Base-by-base conservation (phyloP, 2,329 filamentous ascomycete species). In the Claviceps arundinis region DNA sequence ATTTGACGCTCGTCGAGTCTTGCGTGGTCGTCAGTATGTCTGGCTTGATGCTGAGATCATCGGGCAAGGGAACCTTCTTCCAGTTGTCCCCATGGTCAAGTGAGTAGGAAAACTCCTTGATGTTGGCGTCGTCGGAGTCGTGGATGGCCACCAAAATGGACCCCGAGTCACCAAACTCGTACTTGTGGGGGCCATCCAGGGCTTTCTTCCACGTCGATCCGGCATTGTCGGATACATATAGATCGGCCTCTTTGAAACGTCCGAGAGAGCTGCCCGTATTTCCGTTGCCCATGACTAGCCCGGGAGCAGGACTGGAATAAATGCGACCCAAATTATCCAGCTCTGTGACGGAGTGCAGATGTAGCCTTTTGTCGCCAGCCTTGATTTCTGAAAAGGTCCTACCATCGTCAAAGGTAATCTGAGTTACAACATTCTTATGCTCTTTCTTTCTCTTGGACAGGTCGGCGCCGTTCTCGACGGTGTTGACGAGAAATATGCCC, bases 361-460 rank as follows among this genome's bases (percentile, higher is more conserved):
- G 90, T 37, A 98, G 75, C 5, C 78, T 73, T 51, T 83, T 80
- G 50, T 82, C 78, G 41, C 78, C 84, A 13, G 77, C 75, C 58
- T 83, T 87, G 57, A 97, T 71, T 5, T 77, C 65, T 53, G 88
- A 79, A 66, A 94, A 97, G 0, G 84, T 91, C 60, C 90, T 78
- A 24, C 94, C 93, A 65, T 98, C 93, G 62, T 98, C 90, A 62
- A 97, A 98, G 48, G 87, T 95, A 64, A 98, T 96, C 60, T 83
- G 76, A 37, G 87, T 89, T 56, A 83, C 76, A 46, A 95, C 67
- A 62, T 87, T 81, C 70, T 91, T 91, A 5, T 69, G 61, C 2
- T 70, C 70, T 14, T 70, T 64, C 30, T 38, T 26, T 45, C 69
- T 70, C 45, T 74, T 73, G 50, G 82, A 75, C 0, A 94, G 80